Conservation (phyloP, 208 protist species). For the Leishmania major region DNA sequence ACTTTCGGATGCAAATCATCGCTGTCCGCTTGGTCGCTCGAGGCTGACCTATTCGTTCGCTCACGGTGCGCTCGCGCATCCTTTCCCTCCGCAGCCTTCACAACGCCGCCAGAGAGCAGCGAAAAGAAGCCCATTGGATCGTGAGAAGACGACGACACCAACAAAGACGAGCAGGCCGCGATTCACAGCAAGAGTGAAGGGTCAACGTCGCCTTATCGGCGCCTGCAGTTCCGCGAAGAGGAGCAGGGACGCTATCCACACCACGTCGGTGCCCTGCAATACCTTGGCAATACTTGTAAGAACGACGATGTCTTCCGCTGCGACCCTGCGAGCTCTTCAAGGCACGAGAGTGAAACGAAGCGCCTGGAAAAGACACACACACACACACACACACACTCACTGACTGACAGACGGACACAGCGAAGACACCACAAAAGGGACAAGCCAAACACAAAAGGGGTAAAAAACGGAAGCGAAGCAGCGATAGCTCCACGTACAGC, state of each 20-base stretch:
- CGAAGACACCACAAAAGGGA: too few species aligned
- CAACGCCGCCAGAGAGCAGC: slow-evolving; percentile 2
- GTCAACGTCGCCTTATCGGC: too few species aligned
- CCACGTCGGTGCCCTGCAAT: too few species aligned
- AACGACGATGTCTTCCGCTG: too few species aligned
- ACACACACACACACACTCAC: not conserved
- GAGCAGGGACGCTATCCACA: too few species aligned
- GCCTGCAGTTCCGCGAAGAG: too few species aligned
- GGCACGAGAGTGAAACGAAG: slow-evolving; percentile 2
- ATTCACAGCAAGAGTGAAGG: not conserved
- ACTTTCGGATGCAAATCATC: not conserved
- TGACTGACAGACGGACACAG: not conserved
- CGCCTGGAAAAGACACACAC: not conserved
- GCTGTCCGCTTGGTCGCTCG: not conserved
- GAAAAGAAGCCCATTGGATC: not conserved
- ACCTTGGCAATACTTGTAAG: too few species aligned
- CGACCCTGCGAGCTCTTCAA: not conserved
- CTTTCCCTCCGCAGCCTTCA: not conserved
- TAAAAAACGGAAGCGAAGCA: not conserved
- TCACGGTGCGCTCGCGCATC: not conserved
- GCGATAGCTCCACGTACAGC: too few species aligned
- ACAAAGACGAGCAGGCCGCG: not conserved
- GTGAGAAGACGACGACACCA: not conserved
- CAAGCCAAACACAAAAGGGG: not conserved
- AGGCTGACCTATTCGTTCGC: not conserved